A percentile compares a stretch with the other conserved stretches of the same genome.
These are phyloP conservation scores for Hypoxylon lienhwacheense DNA, from an alignment of 495 filamentous ascomycete species.

Conservation along the genomic window DNA sequence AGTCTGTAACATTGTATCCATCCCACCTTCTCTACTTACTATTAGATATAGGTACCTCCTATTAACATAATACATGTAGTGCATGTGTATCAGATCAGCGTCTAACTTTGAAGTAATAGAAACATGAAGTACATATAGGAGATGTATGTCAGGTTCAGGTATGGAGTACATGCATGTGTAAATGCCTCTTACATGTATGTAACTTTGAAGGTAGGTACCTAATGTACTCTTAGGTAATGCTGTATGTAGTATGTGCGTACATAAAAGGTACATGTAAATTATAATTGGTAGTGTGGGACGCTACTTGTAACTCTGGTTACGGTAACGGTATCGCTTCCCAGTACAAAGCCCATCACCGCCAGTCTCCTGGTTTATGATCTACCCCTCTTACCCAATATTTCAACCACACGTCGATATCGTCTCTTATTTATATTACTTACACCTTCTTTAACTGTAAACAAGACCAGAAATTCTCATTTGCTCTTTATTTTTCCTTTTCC, in stretches of 20 bases:
- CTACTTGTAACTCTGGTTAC: conserved; percentile 24
- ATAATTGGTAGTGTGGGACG: conserved; percentile 6
- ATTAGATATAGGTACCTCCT: no score
- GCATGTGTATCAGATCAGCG: no score
- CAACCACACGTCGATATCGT: conserved; percentile 2
- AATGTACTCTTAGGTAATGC: no score
- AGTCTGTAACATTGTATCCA: conserved; percentile 24
- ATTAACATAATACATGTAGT: no score
- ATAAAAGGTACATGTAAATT: no score
- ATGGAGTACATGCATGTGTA: conserved; percentile 13
- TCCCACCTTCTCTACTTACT: conserved; percentile 32
- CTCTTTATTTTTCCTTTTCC: conserved; percentile 4
- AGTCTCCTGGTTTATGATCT: no score
- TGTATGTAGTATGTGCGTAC: no score
- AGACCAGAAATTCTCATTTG: conserved; percentile 18
- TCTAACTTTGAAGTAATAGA: no score
- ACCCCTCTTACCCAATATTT: conserved; percentile 28
- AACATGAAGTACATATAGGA: no score
- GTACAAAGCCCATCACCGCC: conserved; percentile 30
- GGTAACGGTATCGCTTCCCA: conserved; percentile 10
- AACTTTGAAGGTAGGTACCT: no score
- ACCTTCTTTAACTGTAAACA: conserved; percentile 18
- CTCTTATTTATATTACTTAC: conserved; percentile 9
- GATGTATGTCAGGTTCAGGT: no score
- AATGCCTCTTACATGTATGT: conserved; percentile 1